Evolutionary conservation across 768 basidiomycete genomes (phyloP).

Genomic region (Suillus subalutaceus): DNA sequence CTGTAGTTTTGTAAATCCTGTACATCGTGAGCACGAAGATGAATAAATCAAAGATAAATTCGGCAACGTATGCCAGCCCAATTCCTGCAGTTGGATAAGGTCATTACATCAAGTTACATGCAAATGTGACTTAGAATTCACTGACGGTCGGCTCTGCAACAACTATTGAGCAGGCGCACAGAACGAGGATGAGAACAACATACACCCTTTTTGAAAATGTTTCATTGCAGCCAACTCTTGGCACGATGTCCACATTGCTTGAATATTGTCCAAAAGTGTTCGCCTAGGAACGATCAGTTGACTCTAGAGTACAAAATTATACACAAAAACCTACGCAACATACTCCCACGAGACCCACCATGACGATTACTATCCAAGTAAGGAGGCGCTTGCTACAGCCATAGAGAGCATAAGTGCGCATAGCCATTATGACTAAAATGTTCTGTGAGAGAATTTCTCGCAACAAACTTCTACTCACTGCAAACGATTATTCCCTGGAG

Average conservation of each 20-base stretch:
- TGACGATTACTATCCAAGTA: constrained; percentile 37
- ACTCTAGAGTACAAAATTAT: constrained; percentile 1
- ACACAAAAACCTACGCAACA: constrained; percentile 37
- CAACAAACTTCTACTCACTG: constrained; percentile 34
- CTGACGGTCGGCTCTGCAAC: constrained; percentile 24
- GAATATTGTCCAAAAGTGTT: constrained; percentile 45
- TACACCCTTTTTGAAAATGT: constrained; percentile 10
- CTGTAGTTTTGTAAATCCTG: constrained; percentile 45
- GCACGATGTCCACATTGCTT: constrained; percentile 37
- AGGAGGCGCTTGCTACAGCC: constrained; percentile 41
- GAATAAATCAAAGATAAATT: constrained; percentile 51
- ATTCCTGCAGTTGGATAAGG: constrained; percentile 21
- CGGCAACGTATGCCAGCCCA: constrained; percentile 50
- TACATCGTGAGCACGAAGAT: constrained; percentile 50
- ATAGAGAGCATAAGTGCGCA: constrained; percentile 56
- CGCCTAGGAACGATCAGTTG: background rate
- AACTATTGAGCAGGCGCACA: background rate
- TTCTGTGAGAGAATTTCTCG: background rate
- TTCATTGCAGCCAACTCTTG: constrained; percentile 31
- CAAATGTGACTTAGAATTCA: background rate
- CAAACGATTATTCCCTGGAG: constrained; percentile 49
- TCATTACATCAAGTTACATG: background rate
- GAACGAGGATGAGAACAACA: background rate
- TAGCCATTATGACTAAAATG: constrained; percentile 42
- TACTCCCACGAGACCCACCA: constrained; percentile 32